phyloP scores from a whole-genome alignment of 2,329 filamentous ascomycete species.

The Fusarium camptoceras region DNA sequence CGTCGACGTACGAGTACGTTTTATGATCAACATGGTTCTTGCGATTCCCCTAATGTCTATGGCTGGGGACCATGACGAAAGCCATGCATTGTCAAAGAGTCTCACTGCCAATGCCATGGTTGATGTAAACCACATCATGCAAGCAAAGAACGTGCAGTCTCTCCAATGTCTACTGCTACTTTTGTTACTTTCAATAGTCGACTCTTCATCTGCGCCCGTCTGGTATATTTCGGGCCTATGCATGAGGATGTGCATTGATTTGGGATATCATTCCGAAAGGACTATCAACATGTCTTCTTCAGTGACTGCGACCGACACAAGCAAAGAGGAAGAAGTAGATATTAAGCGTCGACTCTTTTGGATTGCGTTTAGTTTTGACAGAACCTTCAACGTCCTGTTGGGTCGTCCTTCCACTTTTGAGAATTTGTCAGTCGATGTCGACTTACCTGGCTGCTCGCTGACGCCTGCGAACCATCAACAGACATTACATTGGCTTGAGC shows the following conservation, averaged over 20 bases:
- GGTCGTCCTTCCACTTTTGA: slow-evolving; percentile 17
- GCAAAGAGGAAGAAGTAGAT: not conserved
- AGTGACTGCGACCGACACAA: rapidly evolving
- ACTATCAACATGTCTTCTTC: not conserved
- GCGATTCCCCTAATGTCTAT: slow-evolving; percentile 10
- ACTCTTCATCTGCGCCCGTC: slow-evolving; percentile 7
- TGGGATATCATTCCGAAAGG: slow-evolving; percentile 12
- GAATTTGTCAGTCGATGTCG: not conserved
- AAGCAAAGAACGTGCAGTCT: slow-evolving; percentile 15
- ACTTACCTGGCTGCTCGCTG: not conserved
- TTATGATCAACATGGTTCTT: slow-evolving; percentile 26
- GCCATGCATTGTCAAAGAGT: not conserved
- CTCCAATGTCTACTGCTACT: slow-evolving; percentile 10
- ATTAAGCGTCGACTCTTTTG: slow-evolving; percentile 16
- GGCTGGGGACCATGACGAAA: slow-evolving; percentile 6
- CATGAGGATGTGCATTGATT: slow-evolving; percentile 24
- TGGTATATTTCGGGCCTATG: slow-evolving; percentile 24
- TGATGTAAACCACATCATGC: slow-evolving; percentile 9
- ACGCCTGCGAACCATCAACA: not conserved
- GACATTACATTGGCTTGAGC: slow-evolving; percentile 16
- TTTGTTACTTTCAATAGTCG: slow-evolving; percentile 1
- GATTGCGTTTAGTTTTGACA: slow-evolving; percentile 8
- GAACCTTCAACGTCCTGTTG: slow-evolving; percentile 12
- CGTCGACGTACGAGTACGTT: not conserved
- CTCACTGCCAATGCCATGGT: slow-evolving; percentile 14